Evolutionary conservation across 2,329 filamentous ascomycete species (phyloP).

Genomic region (Cytospora chrysosperma): DNA sequence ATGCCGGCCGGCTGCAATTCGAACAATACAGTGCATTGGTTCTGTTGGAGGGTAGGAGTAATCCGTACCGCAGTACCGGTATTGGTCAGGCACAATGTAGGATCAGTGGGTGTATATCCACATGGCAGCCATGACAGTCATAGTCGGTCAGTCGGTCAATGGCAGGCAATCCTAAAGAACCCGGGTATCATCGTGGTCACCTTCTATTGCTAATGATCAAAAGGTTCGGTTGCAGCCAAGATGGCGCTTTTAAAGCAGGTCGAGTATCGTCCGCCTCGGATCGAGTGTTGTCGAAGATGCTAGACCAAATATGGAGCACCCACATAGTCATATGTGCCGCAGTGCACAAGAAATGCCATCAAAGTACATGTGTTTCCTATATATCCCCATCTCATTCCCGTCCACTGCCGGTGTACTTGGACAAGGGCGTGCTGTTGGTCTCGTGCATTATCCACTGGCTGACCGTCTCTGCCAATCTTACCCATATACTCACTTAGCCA

Average conservation of each 20-base stretch:
- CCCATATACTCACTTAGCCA: not conserved
- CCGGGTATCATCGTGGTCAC: not conserved
- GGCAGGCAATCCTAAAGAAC: not conserved
- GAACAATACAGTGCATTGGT: no score
- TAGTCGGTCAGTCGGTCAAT: not conserved
- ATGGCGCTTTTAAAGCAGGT: not conserved
- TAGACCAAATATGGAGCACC: not conserved
- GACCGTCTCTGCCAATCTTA: not conserved
- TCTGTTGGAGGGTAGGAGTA: not conserved
- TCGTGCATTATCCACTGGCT: not conserved
- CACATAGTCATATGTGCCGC: not conserved
- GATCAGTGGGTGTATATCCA: not conserved
- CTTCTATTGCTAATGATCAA: not conserved
- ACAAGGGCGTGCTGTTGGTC: not conserved
- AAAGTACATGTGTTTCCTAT: not conserved
- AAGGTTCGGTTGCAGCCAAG: not conserved
- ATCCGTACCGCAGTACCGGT: not conserved
- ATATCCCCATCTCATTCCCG: not conserved
- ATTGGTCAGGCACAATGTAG: not conserved
- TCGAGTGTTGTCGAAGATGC: not conserved
- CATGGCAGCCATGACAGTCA: not conserved
- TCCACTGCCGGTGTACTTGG: not conserved
- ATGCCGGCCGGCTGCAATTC: not conserved
- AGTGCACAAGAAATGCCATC: not conserved
- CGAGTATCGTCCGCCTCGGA: not conserved